These are phyloP conservation scores for Diophrys sp. DNA, from an alignment of 73 alveolate genomes.

Conservation along the genomic window DNA sequence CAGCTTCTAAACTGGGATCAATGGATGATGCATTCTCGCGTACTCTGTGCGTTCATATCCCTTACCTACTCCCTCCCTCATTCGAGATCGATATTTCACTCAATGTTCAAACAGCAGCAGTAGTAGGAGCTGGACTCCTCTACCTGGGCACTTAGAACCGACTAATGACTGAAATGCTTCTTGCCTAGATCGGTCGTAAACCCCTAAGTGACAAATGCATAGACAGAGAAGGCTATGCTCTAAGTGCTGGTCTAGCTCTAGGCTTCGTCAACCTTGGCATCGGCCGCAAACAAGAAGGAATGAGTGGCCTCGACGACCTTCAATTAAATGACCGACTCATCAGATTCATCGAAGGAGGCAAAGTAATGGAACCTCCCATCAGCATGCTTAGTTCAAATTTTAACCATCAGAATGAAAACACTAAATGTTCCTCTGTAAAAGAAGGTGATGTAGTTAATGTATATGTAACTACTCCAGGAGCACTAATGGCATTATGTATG, in stretches of 20 bases:
- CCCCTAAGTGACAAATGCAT: constrained; percentile 90
- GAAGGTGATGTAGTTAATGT: constrained; percentile 93
- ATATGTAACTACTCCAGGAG: constrained; percentile 95
- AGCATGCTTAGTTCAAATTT: constrained; percentile 53
- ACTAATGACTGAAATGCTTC: constrained; percentile 94
- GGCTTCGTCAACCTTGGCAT: constrained; percentile 96
- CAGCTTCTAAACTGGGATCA: constrained; percentile 95
- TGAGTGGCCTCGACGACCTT: constrained; percentile 74
- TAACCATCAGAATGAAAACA: constrained; percentile 58
- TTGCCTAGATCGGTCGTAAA: constrained; percentile 93
- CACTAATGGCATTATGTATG: constrained; percentile 87
- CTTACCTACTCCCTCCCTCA: constrained; percentile 91
- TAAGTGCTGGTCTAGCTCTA: constrained; percentile 94
- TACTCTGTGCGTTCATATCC: constrained; percentile 93
- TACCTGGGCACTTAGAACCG: constrained; percentile 91
- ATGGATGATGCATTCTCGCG: constrained; percentile 95
- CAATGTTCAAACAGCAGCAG: constrained; percentile 93
- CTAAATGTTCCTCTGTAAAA: constrained; percentile 68
- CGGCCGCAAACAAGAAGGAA: constrained; percentile 71
- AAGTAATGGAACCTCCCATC: constrained; percentile 74
- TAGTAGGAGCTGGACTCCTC: constrained; percentile 93
- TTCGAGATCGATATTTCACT: constrained; percentile 92
- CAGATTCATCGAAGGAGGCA: constrained; percentile 92
- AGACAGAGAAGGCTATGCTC: constrained; percentile 96
- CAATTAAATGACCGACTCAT: constrained; percentile 91